Percentiles rank a stretch among this genome's conserved stretches.
Evolutionary conservation across 1,139 yeast species (phyloP).

Genomic region (Geotrichum macrosporum): DNA sequence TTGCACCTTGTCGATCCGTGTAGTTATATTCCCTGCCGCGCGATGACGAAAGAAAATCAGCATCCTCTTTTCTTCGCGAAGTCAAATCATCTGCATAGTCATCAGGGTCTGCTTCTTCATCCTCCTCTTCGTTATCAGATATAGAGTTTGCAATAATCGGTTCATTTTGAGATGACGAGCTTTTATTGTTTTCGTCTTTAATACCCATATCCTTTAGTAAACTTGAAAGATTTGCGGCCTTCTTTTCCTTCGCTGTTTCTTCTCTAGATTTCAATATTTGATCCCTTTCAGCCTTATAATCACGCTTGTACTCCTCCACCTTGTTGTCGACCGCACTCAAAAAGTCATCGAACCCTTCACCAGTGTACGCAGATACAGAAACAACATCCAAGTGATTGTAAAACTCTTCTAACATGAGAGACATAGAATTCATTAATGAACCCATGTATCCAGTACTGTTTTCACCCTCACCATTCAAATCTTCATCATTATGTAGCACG

Average conservation of each 20-base stretch:
- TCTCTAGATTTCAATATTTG: slow-evolving; percentile 71
- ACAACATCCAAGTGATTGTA: slow-evolving; percentile 90
- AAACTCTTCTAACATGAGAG: slow-evolving; percentile 92
- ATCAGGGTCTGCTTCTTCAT: slow-evolving; percentile 47
- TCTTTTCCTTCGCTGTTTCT: slow-evolving; percentile 65
- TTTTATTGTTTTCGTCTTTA: slow-evolving; percentile 34
- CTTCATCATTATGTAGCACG: slow-evolving; percentile 58
- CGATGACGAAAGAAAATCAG: slow-evolving; percentile 19
- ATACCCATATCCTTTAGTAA: slow-evolving; percentile 83
- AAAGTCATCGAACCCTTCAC: slow-evolving; percentile 91
- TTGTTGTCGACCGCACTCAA: slow-evolving; percentile 76
- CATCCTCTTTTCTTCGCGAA: slow-evolving; percentile 33
- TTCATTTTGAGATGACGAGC: slow-evolving; percentile 8
- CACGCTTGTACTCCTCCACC: slow-evolving; percentile 80
- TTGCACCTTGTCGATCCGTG: slow-evolving; percentile 59
- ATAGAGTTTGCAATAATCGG: slow-evolving; percentile 52
- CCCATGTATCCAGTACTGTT: slow-evolving; percentile 91
- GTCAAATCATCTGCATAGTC: slow-evolving; percentile 31
- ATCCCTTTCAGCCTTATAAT: slow-evolving; percentile 82
- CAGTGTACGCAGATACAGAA: slow-evolving; percentile 86
- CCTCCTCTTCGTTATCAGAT: slow-evolving; percentile 55
- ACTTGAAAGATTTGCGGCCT: slow-evolving; percentile 63
- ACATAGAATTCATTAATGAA: slow-evolving; percentile 88
- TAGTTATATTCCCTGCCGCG: slow-evolving; percentile 65
- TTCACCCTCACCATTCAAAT: slow-evolving; percentile 60